Evolutionary conservation across 164 flowering plant species (phyloP).

Genomic region (Kingdonia uniflora): DNA sequence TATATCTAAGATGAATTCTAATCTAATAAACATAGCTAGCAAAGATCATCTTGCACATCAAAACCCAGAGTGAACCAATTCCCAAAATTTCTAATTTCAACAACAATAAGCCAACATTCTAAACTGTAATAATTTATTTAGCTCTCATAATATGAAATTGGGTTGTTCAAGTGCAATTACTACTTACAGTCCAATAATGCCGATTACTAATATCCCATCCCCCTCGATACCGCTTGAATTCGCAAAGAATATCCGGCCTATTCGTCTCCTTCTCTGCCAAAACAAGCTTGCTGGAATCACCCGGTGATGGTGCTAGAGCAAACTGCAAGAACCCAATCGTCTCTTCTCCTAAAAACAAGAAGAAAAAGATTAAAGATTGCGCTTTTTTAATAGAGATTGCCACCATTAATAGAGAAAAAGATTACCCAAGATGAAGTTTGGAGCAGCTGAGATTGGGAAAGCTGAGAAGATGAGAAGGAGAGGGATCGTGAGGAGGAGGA

Average conservation of each 20-base stretch:
- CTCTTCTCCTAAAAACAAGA: constrained; percentile 32
- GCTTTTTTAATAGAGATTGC: not conserved
- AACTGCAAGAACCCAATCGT: constrained; percentile 31
- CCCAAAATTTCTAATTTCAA: too few relatives aligned
- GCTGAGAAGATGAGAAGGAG: too few relatives aligned
- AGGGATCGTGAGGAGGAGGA: too few relatives aligned
- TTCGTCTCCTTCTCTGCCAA: constrained; percentile 65
- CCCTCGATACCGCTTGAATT: constrained; percentile 49
- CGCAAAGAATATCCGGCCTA: constrained; percentile 65
- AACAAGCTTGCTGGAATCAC: constrained; percentile 31
- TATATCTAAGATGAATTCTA: too few relatives aligned
- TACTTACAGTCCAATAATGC: constrained; percentile 93
- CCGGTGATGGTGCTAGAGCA: constrained; percentile 53
- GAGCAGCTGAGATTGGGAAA: too few relatives aligned
- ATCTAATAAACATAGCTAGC: too few relatives aligned
- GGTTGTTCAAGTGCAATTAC: not conserved
- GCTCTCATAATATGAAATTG: not conserved
- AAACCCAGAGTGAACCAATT: too few relatives aligned
- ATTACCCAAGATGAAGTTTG: too few relatives aligned
- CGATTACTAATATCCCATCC: constrained; percentile 82
- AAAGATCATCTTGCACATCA: too few relatives aligned
- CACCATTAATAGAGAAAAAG: not conserved
- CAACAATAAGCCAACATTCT: too few relatives aligned
- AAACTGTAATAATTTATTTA: too few relatives aligned
- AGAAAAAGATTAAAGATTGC: not conserved